Percentiles rank a stretch among this genome's conserved stretches.
These are phyloP conservation scores for Gossypium laxum DNA, from an alignment of 441 rosid species.

Conservation along the genomic window DNA sequence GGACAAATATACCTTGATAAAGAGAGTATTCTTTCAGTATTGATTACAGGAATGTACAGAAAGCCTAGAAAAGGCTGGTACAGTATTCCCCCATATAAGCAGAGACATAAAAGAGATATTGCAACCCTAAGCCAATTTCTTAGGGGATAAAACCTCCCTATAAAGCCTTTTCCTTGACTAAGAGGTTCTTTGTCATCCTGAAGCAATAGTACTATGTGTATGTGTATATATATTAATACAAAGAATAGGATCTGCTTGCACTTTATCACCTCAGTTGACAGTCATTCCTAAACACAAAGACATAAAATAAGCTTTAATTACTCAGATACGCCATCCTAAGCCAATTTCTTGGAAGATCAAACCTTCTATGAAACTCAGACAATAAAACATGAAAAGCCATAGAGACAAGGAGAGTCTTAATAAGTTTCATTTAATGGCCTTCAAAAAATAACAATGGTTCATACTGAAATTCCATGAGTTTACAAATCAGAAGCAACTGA, in stretches of 20 bases:
- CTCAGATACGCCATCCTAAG: neutral
- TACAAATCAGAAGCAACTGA: neutral
- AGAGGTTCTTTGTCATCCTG: constrained; percentile 4
- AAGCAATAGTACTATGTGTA: neutral
- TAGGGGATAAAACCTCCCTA: constrained; percentile 1
- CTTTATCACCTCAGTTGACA: neutral
- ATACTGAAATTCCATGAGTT: neutral
- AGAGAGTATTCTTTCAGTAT: neutral
- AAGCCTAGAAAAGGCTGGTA: constrained; percentile 2
- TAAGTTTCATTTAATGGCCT: neutral
- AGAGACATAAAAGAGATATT: neutral
- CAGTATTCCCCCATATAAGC: neutral
- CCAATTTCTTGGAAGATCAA: neutral
- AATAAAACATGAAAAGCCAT: neutral
- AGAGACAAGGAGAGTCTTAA: neutral
- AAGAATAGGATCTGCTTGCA: neutral
- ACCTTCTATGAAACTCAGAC: neutral
- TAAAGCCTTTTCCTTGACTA: neutral
- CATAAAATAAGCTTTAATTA: constrained; percentile 6
- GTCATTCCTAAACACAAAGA: neutral
- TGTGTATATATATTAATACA: neutral
- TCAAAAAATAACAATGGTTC: constrained; percentile 3
- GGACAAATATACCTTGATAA: neutral
- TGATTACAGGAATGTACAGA: neutral
- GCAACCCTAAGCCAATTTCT: neutral